phyloP scores from a whole-genome alignment of 257 asterid genomes.

The Cruciata laevipes region DNA sequence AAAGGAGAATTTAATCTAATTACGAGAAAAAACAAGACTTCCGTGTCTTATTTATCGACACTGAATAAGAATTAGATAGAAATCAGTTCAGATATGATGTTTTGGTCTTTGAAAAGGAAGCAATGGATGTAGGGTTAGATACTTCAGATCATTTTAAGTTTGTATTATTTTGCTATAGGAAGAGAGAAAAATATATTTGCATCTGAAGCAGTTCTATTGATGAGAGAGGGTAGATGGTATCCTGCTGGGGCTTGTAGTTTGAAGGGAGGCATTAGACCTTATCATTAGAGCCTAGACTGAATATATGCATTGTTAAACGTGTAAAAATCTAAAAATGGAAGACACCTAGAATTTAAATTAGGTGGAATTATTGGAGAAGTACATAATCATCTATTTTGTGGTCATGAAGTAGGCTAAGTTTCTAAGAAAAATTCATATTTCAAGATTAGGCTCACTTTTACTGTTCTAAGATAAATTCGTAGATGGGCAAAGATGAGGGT shows the following conservation, averaged over 20 bases:
- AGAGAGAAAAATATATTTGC: neutral
- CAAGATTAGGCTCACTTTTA: neutral
- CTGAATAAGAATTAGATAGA: neutral
- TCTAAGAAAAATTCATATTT: neutral
- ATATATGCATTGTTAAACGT: neutral
- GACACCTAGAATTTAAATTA: neutral
- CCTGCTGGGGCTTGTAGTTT: neutral
- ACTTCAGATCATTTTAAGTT: neutral
- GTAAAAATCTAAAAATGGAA: neutral
- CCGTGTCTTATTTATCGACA: neutral
- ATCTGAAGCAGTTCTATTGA: neutral
- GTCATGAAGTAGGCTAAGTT: neutral
- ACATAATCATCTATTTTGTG: neutral
- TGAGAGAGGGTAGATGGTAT: neutral
- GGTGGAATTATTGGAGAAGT: neutral
- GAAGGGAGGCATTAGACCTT: neutral
- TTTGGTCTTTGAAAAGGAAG: neutral
- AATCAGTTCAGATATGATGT: neutral
- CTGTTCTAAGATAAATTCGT: neutral
- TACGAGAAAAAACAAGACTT: neutral
- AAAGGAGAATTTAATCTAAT: neutral
- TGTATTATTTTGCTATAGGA: neutral
- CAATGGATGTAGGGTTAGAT: neutral
- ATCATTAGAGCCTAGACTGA: neutral
- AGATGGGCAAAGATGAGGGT: neutral